A percentile compares a stretch with the other conserved stretches of the same genome.
Conservation (phyloP, 2,329 filamentous ascomycete species). For the Ophiosphaerella korrae region DNA sequence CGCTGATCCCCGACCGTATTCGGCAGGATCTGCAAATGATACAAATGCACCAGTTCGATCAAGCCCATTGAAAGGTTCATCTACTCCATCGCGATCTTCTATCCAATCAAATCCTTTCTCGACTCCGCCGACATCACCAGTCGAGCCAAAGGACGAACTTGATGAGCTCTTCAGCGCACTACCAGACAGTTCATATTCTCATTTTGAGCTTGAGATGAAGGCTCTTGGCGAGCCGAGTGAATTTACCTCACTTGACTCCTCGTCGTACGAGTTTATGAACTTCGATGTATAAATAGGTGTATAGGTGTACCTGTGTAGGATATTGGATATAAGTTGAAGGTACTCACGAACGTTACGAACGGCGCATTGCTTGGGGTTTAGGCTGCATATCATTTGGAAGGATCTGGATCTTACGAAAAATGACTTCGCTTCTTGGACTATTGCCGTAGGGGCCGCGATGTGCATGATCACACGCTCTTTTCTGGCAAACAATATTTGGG, state of each 20-base stretch:
- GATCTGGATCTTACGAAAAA: slow-evolving; percentile 20
- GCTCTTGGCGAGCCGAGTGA: slow-evolving; percentile 37
- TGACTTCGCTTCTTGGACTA: slow-evolving; percentile 22
- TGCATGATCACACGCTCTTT: slow-evolving; percentile 17
- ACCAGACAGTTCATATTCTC: slow-evolving; percentile 40
- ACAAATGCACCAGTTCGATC: slow-evolving; percentile 23
- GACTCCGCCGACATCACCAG: slow-evolving; percentile 46
- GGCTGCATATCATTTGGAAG: slow-evolving; percentile 5
- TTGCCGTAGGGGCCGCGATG: slow-evolving; percentile 17
- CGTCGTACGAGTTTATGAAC: slow-evolving; percentile 42
- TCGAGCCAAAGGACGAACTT: slow-evolving; percentile 38
- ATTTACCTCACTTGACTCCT: slow-evolving; percentile 36
- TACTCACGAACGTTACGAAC: slow-evolving; percentile 33
- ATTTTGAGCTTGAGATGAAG: slow-evolving; percentile 48
- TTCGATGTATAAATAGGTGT: slow-evolving; percentile 33
- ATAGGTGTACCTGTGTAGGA: slow-evolving; percentile 5
- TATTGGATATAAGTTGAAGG: slow-evolving; percentile 32
- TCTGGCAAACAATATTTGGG: slow-evolving; percentile 11
- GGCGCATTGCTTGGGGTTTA: slow-evolving; percentile 5
- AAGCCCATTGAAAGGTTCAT: slow-evolving; percentile 34
- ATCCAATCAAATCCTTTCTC: slow-evolving; percentile 45
- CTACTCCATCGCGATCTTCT: slow-evolving; percentile 41
- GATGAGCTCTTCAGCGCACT: slow-evolving; percentile 42
- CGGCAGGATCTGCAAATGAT: slow-evolving; percentile 28
- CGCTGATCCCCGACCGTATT: slow-evolving; percentile 33